These are phyloP conservation scores for Avena insularis DNA, from an alignment of 176 grass and related monocot species.

Conservation along the genomic window DNA sequence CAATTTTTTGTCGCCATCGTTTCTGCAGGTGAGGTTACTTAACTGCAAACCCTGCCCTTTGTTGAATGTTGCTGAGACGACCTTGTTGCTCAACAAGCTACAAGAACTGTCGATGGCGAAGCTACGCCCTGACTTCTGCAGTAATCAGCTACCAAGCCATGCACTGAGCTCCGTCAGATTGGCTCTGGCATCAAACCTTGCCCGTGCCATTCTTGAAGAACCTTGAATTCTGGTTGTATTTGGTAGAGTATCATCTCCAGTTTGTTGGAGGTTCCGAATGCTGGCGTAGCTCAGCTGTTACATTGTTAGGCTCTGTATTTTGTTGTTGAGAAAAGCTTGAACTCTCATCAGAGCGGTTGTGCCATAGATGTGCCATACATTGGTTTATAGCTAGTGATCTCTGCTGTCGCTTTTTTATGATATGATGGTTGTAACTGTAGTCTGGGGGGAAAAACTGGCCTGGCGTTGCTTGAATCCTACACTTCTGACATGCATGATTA, in stretches of 20 bases:
- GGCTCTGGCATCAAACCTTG: conserved; percentile 78
- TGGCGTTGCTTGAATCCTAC: neutral
- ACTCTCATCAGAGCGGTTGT: neutral
- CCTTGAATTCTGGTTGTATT: conserved; percentile 48
- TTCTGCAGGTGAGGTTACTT: conserved; percentile 70
- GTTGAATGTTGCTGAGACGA: conserved; percentile 74
- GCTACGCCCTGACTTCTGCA: conserved; percentile 69
- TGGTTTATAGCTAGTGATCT: conserved; percentile 35
- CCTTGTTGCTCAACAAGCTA: conserved; percentile 86
- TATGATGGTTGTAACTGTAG: neutral
- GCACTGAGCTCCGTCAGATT: conserved; percentile 69
- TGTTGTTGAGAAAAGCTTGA: conserved; percentile 27
- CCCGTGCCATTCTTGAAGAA: conserved; percentile 77
- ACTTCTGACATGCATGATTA: neutral
- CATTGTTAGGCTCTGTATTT: neutral
- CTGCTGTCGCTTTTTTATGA: neutral
- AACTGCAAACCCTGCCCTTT: conserved; percentile 69
- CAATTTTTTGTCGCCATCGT: neutral
- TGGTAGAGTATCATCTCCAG: neutral
- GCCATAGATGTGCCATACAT: conserved; percentile 4
- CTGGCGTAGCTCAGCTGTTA: neutral
- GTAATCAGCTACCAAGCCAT: conserved; percentile 56
- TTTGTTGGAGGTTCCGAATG: conserved; percentile 5
- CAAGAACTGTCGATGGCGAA: conserved; percentile 88
- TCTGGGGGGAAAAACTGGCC: neutral